phyloP scores from a whole-genome alignment of 2,329 filamentous ascomycete genomes.

The Phialophora macrospora region DNA sequence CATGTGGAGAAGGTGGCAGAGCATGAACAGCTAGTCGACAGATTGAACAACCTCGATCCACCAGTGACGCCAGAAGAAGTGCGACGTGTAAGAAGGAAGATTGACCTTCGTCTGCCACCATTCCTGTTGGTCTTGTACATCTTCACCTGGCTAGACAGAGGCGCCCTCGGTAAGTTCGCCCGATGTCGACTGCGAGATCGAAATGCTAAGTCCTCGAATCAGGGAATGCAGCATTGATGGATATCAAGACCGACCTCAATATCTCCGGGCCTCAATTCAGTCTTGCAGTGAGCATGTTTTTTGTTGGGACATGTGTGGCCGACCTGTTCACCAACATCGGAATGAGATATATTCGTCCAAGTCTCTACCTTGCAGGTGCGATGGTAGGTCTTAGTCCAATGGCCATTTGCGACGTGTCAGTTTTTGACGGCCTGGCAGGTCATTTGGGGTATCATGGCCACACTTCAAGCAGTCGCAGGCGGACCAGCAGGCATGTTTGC shows the following conservation, averaged over 20 bases:
- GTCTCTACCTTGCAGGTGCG: constrained; percentile 24
- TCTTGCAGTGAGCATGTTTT: constrained; percentile 28
- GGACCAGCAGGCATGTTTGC: constrained; percentile 19
- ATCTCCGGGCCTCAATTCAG: constrained; percentile 23
- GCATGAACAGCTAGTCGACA: constrained; percentile 21
- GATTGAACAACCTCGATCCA: constrained; percentile 26
- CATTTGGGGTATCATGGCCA: constrained; percentile 25
- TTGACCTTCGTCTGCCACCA: constrained; percentile 24
- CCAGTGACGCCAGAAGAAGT: constrained; percentile 22
- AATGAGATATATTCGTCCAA: constrained; percentile 28
- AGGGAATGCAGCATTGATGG: constrained; percentile 28
- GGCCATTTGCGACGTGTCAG: not conserved
- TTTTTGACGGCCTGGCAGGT: not conserved
- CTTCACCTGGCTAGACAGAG: constrained; percentile 28
- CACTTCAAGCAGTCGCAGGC: constrained; percentile 25
- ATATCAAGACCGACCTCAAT: constrained; percentile 23
- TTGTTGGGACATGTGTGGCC: constrained; percentile 26
- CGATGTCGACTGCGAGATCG: not conserved
- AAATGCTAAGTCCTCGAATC: not conserved
- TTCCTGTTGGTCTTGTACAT: constrained; percentile 27
- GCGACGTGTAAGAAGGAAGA: constrained; percentile 18
- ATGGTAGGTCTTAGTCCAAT: constrained; percentile 11
- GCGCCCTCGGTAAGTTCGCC: constrained; percentile 18
- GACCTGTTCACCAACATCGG: constrained; percentile 28
- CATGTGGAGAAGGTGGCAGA: constrained; percentile 27